Percentiles rank a stretch among this genome's conserved stretches.
These are phyloP conservation scores for Cephalotrichum gorgonifer DNA, from an alignment of 2,329 filamentous ascomycete genomes.

Conservation along the genomic window DNA sequence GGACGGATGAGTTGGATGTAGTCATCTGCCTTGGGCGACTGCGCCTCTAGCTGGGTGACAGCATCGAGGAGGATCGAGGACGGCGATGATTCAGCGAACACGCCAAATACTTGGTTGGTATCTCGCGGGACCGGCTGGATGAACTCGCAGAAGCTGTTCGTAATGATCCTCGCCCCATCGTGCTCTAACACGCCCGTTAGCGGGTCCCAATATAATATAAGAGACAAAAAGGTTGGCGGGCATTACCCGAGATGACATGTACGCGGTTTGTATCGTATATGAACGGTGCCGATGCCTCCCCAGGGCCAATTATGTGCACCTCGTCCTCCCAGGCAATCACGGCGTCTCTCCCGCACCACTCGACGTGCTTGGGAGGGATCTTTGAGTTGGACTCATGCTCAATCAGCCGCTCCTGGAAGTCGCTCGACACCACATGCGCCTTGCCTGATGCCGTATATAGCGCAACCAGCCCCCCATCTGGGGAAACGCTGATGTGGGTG, in stretches of 20 bases:
- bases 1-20: constrained; percentile 90
- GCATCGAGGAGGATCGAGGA: constrained; percentile 92
- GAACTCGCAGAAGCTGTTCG: constrained; percentile 93
- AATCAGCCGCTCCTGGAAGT: constrained; percentile 85
- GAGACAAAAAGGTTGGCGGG: background rate
- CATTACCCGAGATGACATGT: constrained; percentile 69
- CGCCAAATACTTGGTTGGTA: constrained; percentile 79
- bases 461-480: constrained; percentile 79
- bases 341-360: constrained; percentile 95
- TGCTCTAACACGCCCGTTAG: constrained; percentile 34
- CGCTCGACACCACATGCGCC: constrained; percentile 86
- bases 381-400: constrained; percentile 84
- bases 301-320: constrained; percentile 83
- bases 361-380: constrained; percentile 75
- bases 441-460: constrained; percentile 79
- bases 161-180: constrained; percentile 84
- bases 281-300: constrained; percentile 63
- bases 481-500: constrained; percentile 79
- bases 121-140: constrained; percentile 85
- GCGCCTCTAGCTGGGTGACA: constrained; percentile 78
- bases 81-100: constrained; percentile 79
- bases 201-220: background rate
- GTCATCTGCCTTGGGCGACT: constrained; percentile 94
- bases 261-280: constrained; percentile 86
- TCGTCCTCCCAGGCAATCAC: constrained; percentile 97